phyloP scores from a whole-genome alignment of 495 filamentous ascomycete genomes.

The Aspergillus bridgeri region DNA sequence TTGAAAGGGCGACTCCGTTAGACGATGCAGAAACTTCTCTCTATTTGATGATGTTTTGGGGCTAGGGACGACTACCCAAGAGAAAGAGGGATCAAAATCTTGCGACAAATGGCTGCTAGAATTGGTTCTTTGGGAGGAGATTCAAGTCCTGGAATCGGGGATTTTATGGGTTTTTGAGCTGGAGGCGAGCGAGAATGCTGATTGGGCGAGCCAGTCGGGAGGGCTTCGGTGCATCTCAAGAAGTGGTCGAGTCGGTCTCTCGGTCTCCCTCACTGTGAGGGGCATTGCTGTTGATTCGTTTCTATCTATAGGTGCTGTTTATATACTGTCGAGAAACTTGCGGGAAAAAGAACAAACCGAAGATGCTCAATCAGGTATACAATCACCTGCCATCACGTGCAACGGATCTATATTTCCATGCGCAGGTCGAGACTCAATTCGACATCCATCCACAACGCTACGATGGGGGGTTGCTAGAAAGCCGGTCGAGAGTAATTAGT shows the following conservation, averaged over 20 bases:
- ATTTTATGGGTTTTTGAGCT: neutral
- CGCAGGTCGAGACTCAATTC: too few species aligned
- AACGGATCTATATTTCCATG: too few species aligned
- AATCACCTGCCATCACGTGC: neutral
- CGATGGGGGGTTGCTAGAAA: too few species aligned
- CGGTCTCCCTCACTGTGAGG: neutral
- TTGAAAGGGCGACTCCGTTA: neutral
- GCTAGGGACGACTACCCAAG: neutral
- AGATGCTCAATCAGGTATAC: too few species aligned
- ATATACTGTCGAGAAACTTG: too few species aligned
- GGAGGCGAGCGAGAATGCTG: neutral
- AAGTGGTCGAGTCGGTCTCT: neutral
- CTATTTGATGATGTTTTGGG: neutral
- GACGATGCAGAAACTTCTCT: neutral
- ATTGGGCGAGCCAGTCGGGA: conserved; percentile 5
- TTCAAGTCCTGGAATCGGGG: neutral
- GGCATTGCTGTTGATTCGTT: neutral
- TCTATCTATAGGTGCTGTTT: too few species aligned
- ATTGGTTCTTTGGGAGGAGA: neutral
- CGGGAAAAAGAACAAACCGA: too few species aligned
- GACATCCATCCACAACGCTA: too few species aligned
- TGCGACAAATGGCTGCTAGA: neutral
- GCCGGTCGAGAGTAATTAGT: too few species aligned
- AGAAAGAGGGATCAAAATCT: neutral
- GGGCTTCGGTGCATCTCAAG: neutral